Conservation (phyloP, 2,329 filamentous ascomycete species). For the Penicillium sp. region DNA sequence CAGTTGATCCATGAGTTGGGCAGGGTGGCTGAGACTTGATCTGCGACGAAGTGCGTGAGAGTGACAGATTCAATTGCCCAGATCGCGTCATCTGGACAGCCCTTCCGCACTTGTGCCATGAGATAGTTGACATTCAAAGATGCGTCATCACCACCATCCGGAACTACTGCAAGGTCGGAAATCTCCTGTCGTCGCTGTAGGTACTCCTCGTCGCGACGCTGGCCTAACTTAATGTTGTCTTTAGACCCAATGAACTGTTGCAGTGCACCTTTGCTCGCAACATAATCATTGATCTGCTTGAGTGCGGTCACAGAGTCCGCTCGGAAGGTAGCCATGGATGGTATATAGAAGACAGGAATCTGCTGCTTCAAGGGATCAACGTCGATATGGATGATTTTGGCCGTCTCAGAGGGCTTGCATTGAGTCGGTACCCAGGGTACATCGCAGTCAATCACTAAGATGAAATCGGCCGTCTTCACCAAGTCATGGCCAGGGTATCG, state of each 20-base stretch:
- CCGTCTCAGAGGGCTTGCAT: slow-evolving; percentile 60
- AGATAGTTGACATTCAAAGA: slow-evolving; percentile 65
- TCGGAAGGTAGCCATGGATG: slow-evolving; percentile 66
- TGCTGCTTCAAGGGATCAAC: slow-evolving; percentile 71
- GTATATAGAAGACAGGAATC: slow-evolving; percentile 75
- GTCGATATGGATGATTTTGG: slow-evolving; percentile 68
- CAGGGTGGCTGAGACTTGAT: slow-evolving; percentile 70
- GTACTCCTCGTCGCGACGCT: slow-evolving; percentile 62
- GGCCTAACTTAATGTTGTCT: slow-evolving; percentile 54
- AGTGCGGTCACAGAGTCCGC: slow-evolving; percentile 69
- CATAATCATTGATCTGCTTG: slow-evolving; percentile 68
- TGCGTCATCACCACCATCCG: slow-evolving; percentile 61
- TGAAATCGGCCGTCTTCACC: slow-evolving; percentile 79
- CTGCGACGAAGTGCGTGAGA: slow-evolving; percentile 67
- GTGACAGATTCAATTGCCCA: slow-evolving; percentile 82
- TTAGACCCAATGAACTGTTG: slow-evolving; percentile 47
- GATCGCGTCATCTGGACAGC: slow-evolving; percentile 68
- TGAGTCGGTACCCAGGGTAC: slow-evolving; percentile 92
- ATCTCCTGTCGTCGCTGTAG: slow-evolving; percentile 64
- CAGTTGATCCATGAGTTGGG: slow-evolving; percentile 82
- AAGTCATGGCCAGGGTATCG: slow-evolving; percentile 74
- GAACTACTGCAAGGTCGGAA: slow-evolving; percentile 56
- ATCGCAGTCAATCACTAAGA: slow-evolving; percentile 85
- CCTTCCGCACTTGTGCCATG: slow-evolving; percentile 59
- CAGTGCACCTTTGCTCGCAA: slow-evolving; percentile 54